Percentiles rank a stretch among this genome's conserved stretches.
Conservation (phyloP, 371 early-diverging fungal species). For the Mucor racemosus region DNA sequence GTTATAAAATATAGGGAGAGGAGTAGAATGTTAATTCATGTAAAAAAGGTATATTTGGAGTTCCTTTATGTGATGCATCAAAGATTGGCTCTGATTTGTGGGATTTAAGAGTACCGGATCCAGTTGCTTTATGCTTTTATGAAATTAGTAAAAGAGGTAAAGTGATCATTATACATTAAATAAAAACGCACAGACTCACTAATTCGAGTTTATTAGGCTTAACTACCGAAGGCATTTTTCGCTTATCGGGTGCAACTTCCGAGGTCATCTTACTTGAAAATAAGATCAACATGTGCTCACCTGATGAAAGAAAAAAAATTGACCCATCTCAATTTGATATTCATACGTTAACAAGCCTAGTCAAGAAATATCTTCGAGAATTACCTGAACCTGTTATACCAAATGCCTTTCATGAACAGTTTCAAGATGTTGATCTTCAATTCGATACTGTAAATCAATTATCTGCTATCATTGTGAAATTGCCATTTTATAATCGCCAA, state of each 20-base stretch:
- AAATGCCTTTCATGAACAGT: conserved; percentile 34
- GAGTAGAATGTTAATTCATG: not conserved
- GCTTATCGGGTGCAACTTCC: conserved; percentile 51
- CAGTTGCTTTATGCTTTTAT: conserved; percentile 29
- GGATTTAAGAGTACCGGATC: conserved; percentile 28
- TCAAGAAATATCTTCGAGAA: conserved; percentile 49
- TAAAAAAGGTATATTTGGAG: conserved; percentile 29
- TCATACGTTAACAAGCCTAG: conserved; percentile 49
- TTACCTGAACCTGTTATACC: conserved; percentile 53
- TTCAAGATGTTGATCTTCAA: conserved; percentile 27
- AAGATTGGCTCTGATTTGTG: conserved; percentile 27
- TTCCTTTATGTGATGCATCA: conserved; percentile 26
- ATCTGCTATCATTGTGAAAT: conserved; percentile 25
- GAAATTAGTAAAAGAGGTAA: conserved; percentile 33
- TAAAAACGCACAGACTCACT: not conserved
- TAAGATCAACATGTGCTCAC: conserved; percentile 33
- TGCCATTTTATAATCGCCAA: conserved; percentile 45
- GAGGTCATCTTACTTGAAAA: conserved; percentile 40
- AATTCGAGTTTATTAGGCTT: conserved; percentile 13
- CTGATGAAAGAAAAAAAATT: conserved; percentile 35
- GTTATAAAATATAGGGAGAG: not conserved
- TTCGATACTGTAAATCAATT: conserved; percentile 10
- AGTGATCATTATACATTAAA: not conserved
- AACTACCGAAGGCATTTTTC: conserved; percentile 43
- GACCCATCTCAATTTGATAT: conserved; percentile 42